Conservation (phyloP, 352 stramenopile species). For the Phytophthora agathidicida region DNA sequence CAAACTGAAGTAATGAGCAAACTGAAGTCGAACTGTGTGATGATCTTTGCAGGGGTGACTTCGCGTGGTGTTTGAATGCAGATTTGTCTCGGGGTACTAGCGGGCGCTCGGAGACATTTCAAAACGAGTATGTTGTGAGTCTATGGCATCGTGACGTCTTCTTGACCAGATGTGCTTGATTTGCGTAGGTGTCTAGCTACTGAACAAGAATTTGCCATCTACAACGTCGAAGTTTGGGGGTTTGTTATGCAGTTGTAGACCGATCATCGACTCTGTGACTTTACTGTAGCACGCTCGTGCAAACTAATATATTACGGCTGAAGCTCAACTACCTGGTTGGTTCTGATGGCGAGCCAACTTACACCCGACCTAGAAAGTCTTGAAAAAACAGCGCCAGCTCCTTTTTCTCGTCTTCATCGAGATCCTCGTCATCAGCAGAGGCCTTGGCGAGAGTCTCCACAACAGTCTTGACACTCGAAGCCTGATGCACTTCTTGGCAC, state of each 20-base stretch:
- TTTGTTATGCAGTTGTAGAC: constrained; percentile 59
- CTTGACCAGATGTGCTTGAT: not conserved
- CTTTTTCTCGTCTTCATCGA: constrained; percentile 61
- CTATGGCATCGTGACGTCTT: not conserved
- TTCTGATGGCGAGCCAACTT: constrained; percentile 8
- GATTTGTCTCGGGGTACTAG: constrained; percentile 68
- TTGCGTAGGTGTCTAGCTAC: constrained; percentile 44
- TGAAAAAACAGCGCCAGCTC: constrained; percentile 54
- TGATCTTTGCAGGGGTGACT: constrained; percentile 42
- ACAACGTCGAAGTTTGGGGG: constrained; percentile 73
- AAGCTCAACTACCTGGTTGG: constrained; percentile 1
- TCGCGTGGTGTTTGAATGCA: constrained; percentile 72
- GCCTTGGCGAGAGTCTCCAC: constrained; percentile 39
- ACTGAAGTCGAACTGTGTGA: too few species aligned
- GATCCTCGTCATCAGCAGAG: constrained; percentile 34
- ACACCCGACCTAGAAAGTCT: constrained; percentile 40
- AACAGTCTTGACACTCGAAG: constrained; percentile 43
- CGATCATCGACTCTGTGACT: not conserved
- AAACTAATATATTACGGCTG: constrained; percentile 27
- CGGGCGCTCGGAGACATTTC: constrained; percentile 58
- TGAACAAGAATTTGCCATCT: constrained; percentile 60
- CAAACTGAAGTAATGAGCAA: too few species aligned
- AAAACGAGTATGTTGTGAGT: constrained; percentile 43
- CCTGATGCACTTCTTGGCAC: constrained; percentile 50
- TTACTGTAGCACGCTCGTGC: constrained; percentile 2